Conservation (phyloP, 495 filamentous ascomycete genomes). For the Rostrohypoxylon terebratum region DNA sequence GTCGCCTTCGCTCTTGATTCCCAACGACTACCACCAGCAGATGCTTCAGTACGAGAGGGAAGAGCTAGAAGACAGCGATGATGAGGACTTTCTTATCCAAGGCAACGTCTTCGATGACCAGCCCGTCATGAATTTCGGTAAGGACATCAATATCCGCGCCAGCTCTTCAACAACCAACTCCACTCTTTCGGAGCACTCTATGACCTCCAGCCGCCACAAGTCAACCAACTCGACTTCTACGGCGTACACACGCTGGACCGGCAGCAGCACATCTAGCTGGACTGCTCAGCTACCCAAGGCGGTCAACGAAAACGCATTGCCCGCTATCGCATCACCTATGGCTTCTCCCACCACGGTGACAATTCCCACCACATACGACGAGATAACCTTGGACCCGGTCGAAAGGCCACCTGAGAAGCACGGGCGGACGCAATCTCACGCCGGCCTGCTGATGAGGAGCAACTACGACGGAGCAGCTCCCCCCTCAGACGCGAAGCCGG, state of each 20-base stretch:
- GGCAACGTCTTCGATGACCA: slow-evolving; percentile 51
- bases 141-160: slow-evolving; percentile 48
- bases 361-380: not conserved
- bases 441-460: slow-evolving; percentile 35
- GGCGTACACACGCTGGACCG: slow-evolving; percentile 57
- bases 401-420: slow-evolving; percentile 39
- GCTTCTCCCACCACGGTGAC: slow-evolving; percentile 17
- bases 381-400: slow-evolving; percentile 15
- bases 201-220: slow-evolving; percentile 56
- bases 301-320: slow-evolving; percentile 14
- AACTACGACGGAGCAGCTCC: slow-evolving; percentile 21
- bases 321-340: slow-evolving; percentile 18
- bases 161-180: slow-evolving; percentile 61
- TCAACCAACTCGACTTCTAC: slow-evolving; percentile 59
- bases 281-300: slow-evolving; percentile 33
- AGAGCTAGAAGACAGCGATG: slow-evolving; percentile 46
- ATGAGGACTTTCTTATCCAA: slow-evolving; percentile 47
- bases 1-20: slow-evolving; percentile 66
- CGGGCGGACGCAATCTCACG: slow-evolving; percentile 44
- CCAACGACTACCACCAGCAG: slow-evolving; percentile 61
- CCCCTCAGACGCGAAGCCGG: slow-evolving; percentile 17
- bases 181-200: slow-evolving; percentile 40
- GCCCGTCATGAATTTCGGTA: slow-evolving; percentile 48
- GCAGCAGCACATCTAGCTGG: slow-evolving; percentile 57
- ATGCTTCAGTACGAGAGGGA: slow-evolving; percentile 57